These are phyloP conservation scores for Davidsoniella virescens DNA, from an alignment of 2,329 filamentous ascomycete species.

Conservation along the genomic window DNA sequence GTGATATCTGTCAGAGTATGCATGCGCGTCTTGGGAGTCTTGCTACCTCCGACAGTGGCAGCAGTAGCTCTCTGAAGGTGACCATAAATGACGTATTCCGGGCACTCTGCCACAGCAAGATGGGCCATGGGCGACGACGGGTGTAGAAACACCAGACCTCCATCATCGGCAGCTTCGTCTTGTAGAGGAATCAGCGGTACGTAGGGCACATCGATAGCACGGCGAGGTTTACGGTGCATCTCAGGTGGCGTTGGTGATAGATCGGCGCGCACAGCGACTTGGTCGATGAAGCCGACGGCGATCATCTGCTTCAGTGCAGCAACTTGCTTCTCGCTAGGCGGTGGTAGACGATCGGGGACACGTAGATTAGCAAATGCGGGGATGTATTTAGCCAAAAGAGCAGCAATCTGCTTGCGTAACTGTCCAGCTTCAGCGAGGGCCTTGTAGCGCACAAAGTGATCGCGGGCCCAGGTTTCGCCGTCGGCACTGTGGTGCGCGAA, in stretches of 20 bases:
- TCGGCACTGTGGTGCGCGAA: conserved; percentile 51
- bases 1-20: conserved; percentile 69
- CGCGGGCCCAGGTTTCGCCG: conserved; percentile 57
- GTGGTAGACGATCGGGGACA: conserved; percentile 39
- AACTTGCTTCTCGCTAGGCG: conserved; percentile 50
- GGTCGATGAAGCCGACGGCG: conserved; percentile 83
- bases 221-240: conserved; percentile 33
- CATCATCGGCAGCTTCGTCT: conserved; percentile 17
- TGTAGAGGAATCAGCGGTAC: conserved; percentile 62
- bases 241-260: conserved; percentile 59
- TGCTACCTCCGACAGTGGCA: conserved; percentile 26
- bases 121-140: conserved; percentile 67
- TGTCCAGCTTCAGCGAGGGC: conserved; percentile 73
- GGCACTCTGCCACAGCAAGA: conserved; percentile 54
- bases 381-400: conserved; percentile 43
- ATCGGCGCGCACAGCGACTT: conserved; percentile 83
- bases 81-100: conserved; percentile 74
- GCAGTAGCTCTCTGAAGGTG: conserved; percentile 57
- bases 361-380: conserved; percentile 43
- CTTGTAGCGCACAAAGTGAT: conserved; percentile 76
- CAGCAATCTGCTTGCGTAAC: conserved; percentile 66
- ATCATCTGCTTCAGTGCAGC: conserved; percentile 79
- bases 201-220: conserved; percentile 89
- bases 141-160: conserved; percentile 66
- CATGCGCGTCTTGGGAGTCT: conserved; percentile 63